phyloP scores from a whole-genome alignment of 495 filamentous ascomycete species.

The Penicillium crystallinum region DNA sequence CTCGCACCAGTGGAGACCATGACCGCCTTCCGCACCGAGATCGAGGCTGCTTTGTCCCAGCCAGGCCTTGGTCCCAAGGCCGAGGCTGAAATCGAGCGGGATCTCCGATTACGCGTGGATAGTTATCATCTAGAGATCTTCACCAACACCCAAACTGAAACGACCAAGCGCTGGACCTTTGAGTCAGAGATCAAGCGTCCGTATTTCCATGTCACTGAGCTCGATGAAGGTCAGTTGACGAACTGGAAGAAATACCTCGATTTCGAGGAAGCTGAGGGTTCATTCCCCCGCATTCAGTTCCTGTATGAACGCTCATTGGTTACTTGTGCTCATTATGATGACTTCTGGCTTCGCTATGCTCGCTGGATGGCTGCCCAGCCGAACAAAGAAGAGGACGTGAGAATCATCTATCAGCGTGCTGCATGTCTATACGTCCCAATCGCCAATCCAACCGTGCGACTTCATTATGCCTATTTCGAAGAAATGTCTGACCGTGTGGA shows the following conservation, averaged over 20 bases:
- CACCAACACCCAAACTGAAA: constrained; percentile 77
- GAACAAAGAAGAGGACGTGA: constrained; percentile 82
- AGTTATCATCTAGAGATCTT: constrained; percentile 76
- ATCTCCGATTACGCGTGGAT: constrained; percentile 74
- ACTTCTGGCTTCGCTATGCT: constrained; percentile 97
- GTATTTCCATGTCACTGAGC: constrained; percentile 93
- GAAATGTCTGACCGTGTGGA: constrained; percentile 72
- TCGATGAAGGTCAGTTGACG: constrained; percentile 77
- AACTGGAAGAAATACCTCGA: constrained; percentile 98
- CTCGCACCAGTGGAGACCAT: constrained; percentile 65
- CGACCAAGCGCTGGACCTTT: constrained; percentile 89
- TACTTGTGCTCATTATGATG: constrained; percentile 89
- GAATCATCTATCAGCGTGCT: constrained; percentile 89
- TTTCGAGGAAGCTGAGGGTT: constrained; percentile 85
- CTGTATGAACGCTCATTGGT: constrained; percentile 93
- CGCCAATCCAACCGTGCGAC: constrained; percentile 67
- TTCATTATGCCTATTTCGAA: constrained; percentile 93
- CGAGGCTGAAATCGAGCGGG: constrained; percentile 79
- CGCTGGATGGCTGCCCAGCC: constrained; percentile 88
- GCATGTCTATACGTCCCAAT: constrained; percentile 82
- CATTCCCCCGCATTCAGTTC: constrained; percentile 69
- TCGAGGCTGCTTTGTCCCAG: constrained; percentile 52
- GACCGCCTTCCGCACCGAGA: constrained; percentile 61
- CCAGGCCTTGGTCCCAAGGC: constrained; percentile 44
- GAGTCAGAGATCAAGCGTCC: constrained; percentile 93